These are phyloP conservation scores for Mortierella sp. DNA, from an alignment of 371 early-diverging fungal genomes.

Conservation along the genomic window DNA sequence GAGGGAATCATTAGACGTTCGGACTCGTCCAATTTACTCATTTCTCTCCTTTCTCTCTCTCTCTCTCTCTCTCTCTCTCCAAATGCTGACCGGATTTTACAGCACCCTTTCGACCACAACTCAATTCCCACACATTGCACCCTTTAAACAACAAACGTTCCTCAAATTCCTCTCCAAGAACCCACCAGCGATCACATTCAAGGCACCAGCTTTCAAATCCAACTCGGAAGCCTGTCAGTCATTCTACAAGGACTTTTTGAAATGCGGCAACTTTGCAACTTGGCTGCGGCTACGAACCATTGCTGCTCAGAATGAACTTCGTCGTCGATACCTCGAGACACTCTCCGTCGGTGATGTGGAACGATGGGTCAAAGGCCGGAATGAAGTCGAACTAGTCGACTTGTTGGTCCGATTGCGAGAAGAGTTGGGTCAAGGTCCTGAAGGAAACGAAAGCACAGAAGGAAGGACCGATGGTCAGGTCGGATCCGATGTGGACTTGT, in stretches of 20 bases:
- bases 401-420: conserved; percentile 66
- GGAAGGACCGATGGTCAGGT: conserved; percentile 9
- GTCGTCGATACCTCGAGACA: conserved; percentile 65
- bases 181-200: conserved; percentile 47
- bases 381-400: conserved; percentile 74
- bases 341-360: conserved; percentile 65
- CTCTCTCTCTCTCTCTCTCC: neutral
- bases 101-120: conserved; percentile 39
- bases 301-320: conserved; percentile 80
- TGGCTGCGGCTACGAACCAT: conserved; percentile 90
- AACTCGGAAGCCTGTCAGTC: conserved; percentile 61
- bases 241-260: conserved; percentile 88
- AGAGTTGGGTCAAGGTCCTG: conserved; percentile 57
- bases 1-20: neutral
- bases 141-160: conserved; percentile 52
- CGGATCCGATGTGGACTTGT: no score
- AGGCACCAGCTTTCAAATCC: conserved; percentile 50
- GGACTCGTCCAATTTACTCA: neutral
- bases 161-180: conserved; percentile 45
- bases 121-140: conserved; percentile 53
- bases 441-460: conserved; percentile 12
- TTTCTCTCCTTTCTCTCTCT: neutral
- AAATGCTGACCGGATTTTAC: neutral
- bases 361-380: conserved; percentile 57
- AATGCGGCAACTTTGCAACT: conserved; percentile 94